phyloP scores from a whole-genome alignment of 805 yeast species.

The Isabelozyma heimii region DNA sequence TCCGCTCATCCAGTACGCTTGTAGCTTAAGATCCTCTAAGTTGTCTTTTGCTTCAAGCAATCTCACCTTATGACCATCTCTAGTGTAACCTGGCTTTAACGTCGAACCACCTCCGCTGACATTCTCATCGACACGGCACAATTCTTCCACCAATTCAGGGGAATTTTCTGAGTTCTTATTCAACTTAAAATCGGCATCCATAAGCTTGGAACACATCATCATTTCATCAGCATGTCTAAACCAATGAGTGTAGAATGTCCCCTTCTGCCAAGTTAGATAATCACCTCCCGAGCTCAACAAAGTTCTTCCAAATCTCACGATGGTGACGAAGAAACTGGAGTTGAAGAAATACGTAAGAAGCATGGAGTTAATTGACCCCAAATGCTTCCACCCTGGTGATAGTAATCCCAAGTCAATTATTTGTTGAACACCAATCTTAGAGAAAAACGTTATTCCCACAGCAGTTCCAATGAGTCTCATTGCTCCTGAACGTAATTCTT shows the following conservation, averaged over 20 bases:
- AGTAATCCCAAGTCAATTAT: slow-evolving; percentile 38
- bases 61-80: slow-evolving; percentile 38
- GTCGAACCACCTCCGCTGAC: slow-evolving; percentile 19
- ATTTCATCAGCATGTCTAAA: slow-evolving; percentile 65
- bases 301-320: slow-evolving; percentile 40
- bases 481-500: slow-evolving; percentile 29
- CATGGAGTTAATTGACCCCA: slow-evolving; percentile 48
- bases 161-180: slow-evolving; percentile 37
- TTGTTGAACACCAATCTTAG: slow-evolving; percentile 41
- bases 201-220: slow-evolving; percentile 59
- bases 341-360: slow-evolving; percentile 38
- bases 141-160: slow-evolving; percentile 32
- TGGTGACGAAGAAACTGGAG: slow-evolving; percentile 38
- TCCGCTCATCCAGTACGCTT: slow-evolving; percentile 84
- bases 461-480: slow-evolving; percentile 29
- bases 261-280: slow-evolving; percentile 59
- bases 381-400: slow-evolving; percentile 34
- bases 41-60: slow-evolving; percentile 46
- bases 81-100: slow-evolving; percentile 30
- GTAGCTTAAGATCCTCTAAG: slow-evolving; percentile 63
- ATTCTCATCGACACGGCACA: slow-evolving; percentile 32
- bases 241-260: slow-evolving; percentile 64
- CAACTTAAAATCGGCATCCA: slow-evolving; percentile 61
- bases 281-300: slow-evolving; percentile 45
- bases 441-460: slow-evolving; percentile 29